Evolutionary conservation across 2,329 filamentous ascomycete species (phyloP), one percentile per base, ranked within the genome.

Genomic region (Laburnicola sp.): DNA sequence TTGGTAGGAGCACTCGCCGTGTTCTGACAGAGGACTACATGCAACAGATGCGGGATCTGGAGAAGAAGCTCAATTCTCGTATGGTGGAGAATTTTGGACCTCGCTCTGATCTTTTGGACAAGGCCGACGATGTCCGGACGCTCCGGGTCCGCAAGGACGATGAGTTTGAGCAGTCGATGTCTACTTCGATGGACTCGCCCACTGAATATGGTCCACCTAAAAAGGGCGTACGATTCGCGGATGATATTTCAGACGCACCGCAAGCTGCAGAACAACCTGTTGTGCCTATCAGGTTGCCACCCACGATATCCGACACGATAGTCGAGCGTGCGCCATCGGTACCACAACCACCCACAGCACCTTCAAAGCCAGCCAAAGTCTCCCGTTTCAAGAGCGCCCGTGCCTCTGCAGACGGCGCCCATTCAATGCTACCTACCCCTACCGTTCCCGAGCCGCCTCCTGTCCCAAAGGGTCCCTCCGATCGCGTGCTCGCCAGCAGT

Each of bases 141-240:
- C 76, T 87, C 41, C 79, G 74, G 27, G 63, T 78, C 35, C 68
- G 66, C 10, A 68, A 72, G 26, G 73, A 76, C 56, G 70, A 73
- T 31, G 66, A 72, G 43, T 71, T 73, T 38, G 59, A 66, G 28
- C 59, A 66, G 5, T 57, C 60, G 10, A 48, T 65, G 32, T 50
- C 44, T 16, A 39, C 3, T 45, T 51, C 22, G 53, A 47, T 54
- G 7, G 50, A 21, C 36, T 54, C n/a, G 42, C 53, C 22, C 46
- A 52, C 38, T 44, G 57, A 8, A 49, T 50, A 43, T 26, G 44
- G 43, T 42, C 69, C 50, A n/a, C 56, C 58, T 50, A 74, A 74
- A 61, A 96, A 94, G 75, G 86, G 83, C 11, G 91, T 96, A 25
- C 84, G 87, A n/a, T 96, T 96, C 72, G 86, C 91, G 2, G 76